Conservation (phyloP, 2,329 filamentous ascomycete genomes). For the Alternaria infectoria region DNA sequence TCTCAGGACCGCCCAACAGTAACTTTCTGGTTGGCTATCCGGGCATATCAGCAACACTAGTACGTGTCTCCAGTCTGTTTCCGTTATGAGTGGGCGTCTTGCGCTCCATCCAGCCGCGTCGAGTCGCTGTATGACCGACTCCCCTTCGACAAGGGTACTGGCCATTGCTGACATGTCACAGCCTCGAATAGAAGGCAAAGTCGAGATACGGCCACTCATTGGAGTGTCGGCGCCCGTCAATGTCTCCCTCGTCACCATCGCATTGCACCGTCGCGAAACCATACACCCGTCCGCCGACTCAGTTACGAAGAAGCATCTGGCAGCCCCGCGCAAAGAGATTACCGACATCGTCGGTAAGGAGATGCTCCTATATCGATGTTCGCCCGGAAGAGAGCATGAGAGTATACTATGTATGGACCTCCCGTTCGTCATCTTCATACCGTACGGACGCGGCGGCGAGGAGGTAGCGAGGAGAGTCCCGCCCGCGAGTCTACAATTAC, state of each 20-base stretch:
- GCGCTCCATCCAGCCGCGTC: constrained; percentile 4
- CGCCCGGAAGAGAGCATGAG: constrained; percentile 82
- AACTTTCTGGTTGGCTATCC: constrained; percentile 97
- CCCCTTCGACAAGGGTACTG: constrained; percentile 8
- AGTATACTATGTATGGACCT: constrained; percentile 94
- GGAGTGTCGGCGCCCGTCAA: constrained; percentile 89
- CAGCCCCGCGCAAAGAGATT: constrained; percentile 87
- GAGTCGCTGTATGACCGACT: constrained; percentile 1
- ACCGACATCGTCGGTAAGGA: constrained; percentile 95
- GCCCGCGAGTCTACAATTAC: constrained; percentile 87
- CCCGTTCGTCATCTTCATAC: constrained; percentile 96
- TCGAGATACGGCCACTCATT: constrained; percentile 87
- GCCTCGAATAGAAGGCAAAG: constrained; percentile 97
- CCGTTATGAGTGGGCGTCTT: background rate
- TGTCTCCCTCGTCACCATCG: constrained; percentile 92
- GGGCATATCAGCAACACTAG: constrained; percentile 95
- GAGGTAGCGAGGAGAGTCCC: constrained; percentile 90
- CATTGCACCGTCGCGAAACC: constrained; percentile 88
- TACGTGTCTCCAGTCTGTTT: constrained; percentile 58
- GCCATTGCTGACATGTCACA: constrained; percentile 51
- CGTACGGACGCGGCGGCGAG: constrained; percentile 87
- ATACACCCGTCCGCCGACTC: constrained; percentile 97
- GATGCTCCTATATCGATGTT: constrained; percentile 86
- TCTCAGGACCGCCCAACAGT: constrained; percentile 96
- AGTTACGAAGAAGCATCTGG: constrained; percentile 87